Percentiles rank a stretch among this genome's conserved stretches.
Evolutionary conservation across 257 asterid genomes (phyloP).

Genomic region (Solanum rostratum): DNA sequence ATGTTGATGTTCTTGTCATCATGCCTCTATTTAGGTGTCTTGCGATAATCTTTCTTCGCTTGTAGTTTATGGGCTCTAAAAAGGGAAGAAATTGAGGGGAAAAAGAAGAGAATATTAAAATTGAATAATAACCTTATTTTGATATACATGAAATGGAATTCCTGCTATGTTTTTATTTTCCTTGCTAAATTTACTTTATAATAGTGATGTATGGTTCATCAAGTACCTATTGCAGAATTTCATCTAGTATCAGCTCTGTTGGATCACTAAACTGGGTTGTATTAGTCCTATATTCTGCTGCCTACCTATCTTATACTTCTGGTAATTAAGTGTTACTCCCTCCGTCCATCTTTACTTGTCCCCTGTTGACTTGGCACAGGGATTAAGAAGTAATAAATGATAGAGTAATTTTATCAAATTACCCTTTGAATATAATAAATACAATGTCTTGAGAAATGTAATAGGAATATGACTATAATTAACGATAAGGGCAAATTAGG

Average conservation of each 20-base stretch:
- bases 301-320: background rate
- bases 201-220: background rate
- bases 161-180: background rate
- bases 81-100: background rate
- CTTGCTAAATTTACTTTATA: background rate
- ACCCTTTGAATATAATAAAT: too few species aligned
- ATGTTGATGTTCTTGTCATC: background rate
- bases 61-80: background rate
- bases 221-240: background rate
- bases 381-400: too few species aligned
- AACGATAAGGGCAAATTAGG: too few species aligned
- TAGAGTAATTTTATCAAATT: too few species aligned
- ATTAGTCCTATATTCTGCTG: background rate
- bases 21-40: background rate
- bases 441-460: too few species aligned
- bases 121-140: background rate
- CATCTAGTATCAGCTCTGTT: background rate
- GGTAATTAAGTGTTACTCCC: background rate
- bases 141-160: background rate
- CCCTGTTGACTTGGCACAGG: too few species aligned
- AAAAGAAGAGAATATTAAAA: background rate
- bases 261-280: background rate
- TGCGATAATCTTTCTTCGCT: background rate
- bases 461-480: too few species aligned
- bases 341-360: too few species aligned